These are phyloP conservation scores for Parmelia sp. DNA, from an alignment of 495 filamentous ascomycete species.

Conservation along the genomic window DNA sequence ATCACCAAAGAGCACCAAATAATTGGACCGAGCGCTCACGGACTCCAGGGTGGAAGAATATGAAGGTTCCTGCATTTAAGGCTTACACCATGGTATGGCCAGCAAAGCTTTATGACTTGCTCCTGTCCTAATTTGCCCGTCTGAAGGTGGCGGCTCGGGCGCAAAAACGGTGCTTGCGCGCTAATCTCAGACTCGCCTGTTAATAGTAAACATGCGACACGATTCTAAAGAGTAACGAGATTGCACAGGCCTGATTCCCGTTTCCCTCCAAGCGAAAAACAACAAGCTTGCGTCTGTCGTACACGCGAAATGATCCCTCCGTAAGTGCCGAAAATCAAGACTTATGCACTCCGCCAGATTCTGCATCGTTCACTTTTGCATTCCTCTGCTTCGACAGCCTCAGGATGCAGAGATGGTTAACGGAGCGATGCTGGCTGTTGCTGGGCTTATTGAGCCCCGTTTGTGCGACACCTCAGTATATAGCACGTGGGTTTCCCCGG, in stretches of 20 bases:
- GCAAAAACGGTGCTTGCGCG: neutral
- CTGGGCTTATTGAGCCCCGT: slow-evolving; percentile 1
- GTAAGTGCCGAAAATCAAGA: neutral
- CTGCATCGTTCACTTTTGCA: neutral
- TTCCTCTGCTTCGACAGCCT: neutral
- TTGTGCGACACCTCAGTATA: neutral
- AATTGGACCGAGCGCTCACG: too few relatives aligned
- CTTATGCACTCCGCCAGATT: slow-evolving; percentile 1
- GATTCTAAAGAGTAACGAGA: neutral
- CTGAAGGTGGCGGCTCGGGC: neutral
- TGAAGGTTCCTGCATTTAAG: too few relatives aligned
- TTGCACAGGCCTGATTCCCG: neutral
- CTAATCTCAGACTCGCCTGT: neutral
- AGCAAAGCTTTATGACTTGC: too few relatives aligned
- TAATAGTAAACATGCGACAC: neutral
- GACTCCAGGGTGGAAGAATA: too few relatives aligned
- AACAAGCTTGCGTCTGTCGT: too few relatives aligned
- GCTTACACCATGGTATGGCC: too few relatives aligned
- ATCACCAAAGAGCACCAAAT: neutral
- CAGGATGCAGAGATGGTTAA: neutral
- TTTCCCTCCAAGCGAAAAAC: neutral
- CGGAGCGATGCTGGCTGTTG: neutral
- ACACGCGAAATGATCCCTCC: neutral
- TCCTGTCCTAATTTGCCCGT: neutral
- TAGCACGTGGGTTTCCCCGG: neutral